Evolutionary conservation across 202 grass and related monocot genomes (phyloP), one percentile per base, ranked within the genome.

Genomic region (Schoenoplectus triqueter): DNA sequence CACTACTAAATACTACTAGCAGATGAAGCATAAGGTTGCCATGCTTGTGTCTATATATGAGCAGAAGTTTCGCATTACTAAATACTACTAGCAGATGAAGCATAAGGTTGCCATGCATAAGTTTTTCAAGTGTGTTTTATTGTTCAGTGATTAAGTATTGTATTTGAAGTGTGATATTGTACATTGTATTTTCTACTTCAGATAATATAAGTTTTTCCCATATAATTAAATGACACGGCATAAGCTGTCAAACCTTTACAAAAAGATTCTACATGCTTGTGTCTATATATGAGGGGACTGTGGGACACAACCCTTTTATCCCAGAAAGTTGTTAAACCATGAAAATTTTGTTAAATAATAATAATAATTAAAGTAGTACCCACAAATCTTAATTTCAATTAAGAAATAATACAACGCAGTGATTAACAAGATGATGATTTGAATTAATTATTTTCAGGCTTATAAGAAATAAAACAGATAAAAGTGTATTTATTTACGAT

Each of bases 1-100:
- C 14, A 55, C 48, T 15, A 82, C 42, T 1, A 82, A 7, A 48
- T 50, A 66, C 45, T 82, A 66, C 15, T 66, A 75, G 72, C 48
- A 55, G 19, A 52, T 52, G 19, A 74, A 74, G 41, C 64, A 42
- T 42, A 40, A 31, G 31, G 31, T 31, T 31, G 31, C 31, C 31
- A 31, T 31, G 31, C 31, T 31, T 31, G 31, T 31, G 31, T 31
- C 31, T 31, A 31, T 31, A 31, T 31, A 31, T 31, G 55, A 80
- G 13, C 3, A 22, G 3, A 55, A 80, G 76, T 1, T 80, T 63
- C 48, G 22, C 9, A 46, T 55, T 60, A 80, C 20, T 4, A 80
- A 3, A 14, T 42, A 60, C 31, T 80, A 60, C 7, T 66, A 1
- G 66, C 39, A 46, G 41, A 69, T 69, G 11, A 69, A 69, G 18